phyloP scores from a whole-genome alignment of 306 rosid species.

The Trichosanthes cucumerina region DNA sequence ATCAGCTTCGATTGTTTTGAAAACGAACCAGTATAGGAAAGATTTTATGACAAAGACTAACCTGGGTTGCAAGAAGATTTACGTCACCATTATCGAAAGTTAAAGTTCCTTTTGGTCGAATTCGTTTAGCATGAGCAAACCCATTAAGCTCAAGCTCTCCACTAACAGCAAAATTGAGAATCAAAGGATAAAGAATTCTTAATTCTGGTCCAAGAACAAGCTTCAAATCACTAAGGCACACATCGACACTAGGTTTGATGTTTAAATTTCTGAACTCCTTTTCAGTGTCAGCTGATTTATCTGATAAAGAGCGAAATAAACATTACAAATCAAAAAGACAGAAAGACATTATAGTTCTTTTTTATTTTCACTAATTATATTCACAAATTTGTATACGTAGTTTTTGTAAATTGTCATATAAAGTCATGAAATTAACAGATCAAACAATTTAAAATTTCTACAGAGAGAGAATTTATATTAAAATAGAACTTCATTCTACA shows the following conservation, averaged over 20 bases:
- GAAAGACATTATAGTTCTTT: not conserved
- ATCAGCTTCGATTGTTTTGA: constrained; percentile 10
- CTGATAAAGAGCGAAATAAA: constrained; percentile 21
- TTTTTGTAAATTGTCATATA: not conserved
- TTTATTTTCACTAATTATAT: not conserved
- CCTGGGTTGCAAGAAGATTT: constrained; percentile 95
- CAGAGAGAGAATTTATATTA: not conserved
- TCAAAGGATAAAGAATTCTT: constrained; percentile 80
- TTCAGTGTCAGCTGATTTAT: constrained; percentile 36
- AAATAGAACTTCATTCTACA: not conserved
- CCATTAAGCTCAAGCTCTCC: constrained; percentile 95
- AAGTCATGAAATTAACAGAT: not conserved
- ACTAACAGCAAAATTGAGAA: constrained; percentile 67
- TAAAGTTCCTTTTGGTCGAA: constrained; percentile 72
- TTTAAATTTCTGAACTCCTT: constrained; percentile 46
- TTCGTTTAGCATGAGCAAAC: constrained; percentile 57
- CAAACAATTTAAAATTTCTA: not conserved
- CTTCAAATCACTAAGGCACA: constrained; percentile 70
- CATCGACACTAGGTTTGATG: constrained; percentile 48
- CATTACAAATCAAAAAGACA: not conserved
- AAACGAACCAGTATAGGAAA: constrained; percentile 4
- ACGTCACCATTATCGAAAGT: constrained; percentile 86
- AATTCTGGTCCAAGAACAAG: constrained; percentile 87
- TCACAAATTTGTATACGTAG: not conserved
- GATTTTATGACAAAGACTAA: constrained; percentile 11